phyloP scores from a whole-genome alignment of 164 flowering plant species.

The Nymphaea colorata region DNA sequence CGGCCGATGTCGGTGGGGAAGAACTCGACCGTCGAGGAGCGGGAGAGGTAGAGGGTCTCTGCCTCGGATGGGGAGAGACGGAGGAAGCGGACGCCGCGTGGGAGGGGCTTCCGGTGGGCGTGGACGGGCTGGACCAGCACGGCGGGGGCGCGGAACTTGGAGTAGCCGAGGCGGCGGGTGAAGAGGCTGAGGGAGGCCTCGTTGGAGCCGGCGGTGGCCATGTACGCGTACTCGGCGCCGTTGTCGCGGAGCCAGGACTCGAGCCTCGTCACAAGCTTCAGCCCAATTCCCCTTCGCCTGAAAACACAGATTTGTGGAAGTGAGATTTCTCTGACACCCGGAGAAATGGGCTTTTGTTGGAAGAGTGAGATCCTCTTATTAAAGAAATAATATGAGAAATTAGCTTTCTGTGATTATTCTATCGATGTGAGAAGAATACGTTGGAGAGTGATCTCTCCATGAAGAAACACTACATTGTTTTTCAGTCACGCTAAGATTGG shows the following conservation, averaged over 20 bases:
- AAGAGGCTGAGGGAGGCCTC: slow-evolving; percentile 69
- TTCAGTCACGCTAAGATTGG: too few relatives aligned
- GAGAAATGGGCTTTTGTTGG: too few relatives aligned
- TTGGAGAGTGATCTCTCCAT: not conserved
- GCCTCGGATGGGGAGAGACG: slow-evolving; percentile 49
- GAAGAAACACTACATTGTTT: not conserved
- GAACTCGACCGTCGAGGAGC: slow-evolving; percentile 80
- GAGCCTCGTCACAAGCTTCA: slow-evolving; percentile 43
- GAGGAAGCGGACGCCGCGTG: slow-evolving; percentile 32
- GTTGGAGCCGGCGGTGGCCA: slow-evolving; percentile 89
- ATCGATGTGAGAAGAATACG: too few relatives aligned
- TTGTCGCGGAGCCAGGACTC: slow-evolving; percentile 73
- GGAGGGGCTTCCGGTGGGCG: slow-evolving; percentile 48
- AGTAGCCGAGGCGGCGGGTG: slow-evolving; percentile 66
- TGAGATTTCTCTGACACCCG: too few relatives aligned
- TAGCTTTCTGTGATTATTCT: too few relatives aligned
- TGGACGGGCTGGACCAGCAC: slow-evolving; percentile 86
- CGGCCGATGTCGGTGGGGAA: slow-evolving; percentile 90
- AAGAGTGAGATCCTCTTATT: too few relatives aligned
- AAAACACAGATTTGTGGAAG: not conserved
- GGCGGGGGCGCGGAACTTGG: slow-evolving; percentile 78
- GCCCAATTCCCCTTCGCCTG: slow-evolving; percentile 86
- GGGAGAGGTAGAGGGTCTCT: slow-evolving; percentile 62
- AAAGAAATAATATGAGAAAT: too few relatives aligned
- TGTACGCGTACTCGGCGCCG: slow-evolving; percentile 87